These are phyloP conservation scores for Neoarthrinium moseri DNA, from an alignment of 2,329 filamentous ascomycete genomes.

Conservation along the genomic window DNA sequence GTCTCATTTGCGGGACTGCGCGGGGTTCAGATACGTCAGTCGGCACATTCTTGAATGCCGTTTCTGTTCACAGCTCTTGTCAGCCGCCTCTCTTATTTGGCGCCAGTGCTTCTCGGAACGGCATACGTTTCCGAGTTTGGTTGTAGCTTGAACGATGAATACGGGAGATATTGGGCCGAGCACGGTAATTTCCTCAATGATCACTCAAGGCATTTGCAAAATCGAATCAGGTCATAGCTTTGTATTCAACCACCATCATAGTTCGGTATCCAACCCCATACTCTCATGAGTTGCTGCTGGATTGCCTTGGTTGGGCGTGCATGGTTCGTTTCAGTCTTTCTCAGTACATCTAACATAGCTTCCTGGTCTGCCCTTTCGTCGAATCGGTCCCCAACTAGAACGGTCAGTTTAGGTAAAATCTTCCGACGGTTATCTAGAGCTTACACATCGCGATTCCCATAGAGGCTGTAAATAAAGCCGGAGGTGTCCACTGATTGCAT, in stretches of 20 bases:
- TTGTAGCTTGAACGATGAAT: no score
- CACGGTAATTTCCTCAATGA: background rate
- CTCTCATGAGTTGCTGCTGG: constrained; percentile 43
- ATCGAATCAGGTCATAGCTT: constrained; percentile 17
- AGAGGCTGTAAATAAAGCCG: constrained; percentile 54
- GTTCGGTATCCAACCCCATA: constrained; percentile 44
- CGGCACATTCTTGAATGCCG: background rate
- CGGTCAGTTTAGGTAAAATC: background rate
- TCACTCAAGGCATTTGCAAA: background rate
- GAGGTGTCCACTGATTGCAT: constrained; percentile 54
- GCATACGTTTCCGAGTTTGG: no score
- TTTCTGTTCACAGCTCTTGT: no score
- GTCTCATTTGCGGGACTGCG: background rate
- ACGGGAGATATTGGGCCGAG: no score
- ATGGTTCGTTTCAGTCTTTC: constrained; percentile 46
- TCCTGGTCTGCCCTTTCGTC: constrained; percentile 42
- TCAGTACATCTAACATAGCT: constrained; percentile 45
- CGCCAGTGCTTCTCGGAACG: no score
- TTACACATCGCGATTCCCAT: constrained; percentile 55
- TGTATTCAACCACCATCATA: constrained; percentile 15
- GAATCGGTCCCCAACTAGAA: constrained; percentile 47
- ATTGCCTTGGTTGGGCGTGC: constrained; percentile 51
- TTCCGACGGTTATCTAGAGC: constrained; percentile 14
- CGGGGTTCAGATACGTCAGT: background rate
- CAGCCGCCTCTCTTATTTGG: no score